Percentiles rank a stretch among this genome's conserved stretches.
Conservation (phyloP, 148 eudicot species). For the Tetragonia tetragonoides region DNA sequence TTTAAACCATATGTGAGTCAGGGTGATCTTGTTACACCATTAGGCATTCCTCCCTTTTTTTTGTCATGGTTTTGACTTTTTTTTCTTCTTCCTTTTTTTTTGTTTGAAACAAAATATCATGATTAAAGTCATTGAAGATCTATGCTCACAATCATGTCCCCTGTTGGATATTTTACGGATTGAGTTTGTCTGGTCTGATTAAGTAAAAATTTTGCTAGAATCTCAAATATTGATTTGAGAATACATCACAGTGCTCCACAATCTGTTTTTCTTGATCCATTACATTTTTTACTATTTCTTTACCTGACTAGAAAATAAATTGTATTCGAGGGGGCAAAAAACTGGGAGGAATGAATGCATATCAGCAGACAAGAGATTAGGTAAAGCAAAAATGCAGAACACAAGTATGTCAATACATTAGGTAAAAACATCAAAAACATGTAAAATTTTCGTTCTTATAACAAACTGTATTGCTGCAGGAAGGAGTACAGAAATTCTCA, state of each 20-base stretch:
- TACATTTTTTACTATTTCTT: background rate
- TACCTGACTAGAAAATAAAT: background rate
- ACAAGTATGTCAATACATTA: background rate
- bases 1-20: background rate
- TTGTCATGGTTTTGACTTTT: background rate
- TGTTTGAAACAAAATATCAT: no score
- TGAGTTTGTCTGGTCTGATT: background rate
- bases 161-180: background rate
- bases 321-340: background rate
- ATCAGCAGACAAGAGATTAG: background rate
- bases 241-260: background rate
- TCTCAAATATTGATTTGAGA: background rate
- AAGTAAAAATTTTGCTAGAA: background rate
- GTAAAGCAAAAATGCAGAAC: background rate
- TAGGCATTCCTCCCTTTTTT: background rate
- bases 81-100: background rate
- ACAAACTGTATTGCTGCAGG: conserved; percentile 38
- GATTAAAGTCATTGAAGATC: background rate
- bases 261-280: background rate
- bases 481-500: conserved; percentile 52
- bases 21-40: background rate
- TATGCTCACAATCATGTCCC: background rate
- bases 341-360: background rate
- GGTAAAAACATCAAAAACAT: background rate
- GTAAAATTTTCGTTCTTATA: conserved; percentile 5